phyloP scores from a whole-genome alignment of 2,329 filamentous ascomycete genomes.

The Fusarium nematophilum region DNA sequence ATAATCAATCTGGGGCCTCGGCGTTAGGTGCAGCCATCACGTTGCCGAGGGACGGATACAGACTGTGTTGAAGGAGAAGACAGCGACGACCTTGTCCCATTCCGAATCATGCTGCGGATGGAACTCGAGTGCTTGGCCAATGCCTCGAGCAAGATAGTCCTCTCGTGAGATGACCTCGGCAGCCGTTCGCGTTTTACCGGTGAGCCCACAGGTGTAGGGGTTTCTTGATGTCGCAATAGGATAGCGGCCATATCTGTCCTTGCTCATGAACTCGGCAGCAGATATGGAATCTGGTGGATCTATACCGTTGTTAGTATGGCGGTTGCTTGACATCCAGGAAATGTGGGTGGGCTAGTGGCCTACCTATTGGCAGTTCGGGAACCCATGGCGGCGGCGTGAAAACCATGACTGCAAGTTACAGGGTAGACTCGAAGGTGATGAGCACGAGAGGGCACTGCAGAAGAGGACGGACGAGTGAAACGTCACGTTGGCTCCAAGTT shows the following conservation, averaged over 20 bases:
- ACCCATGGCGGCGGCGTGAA: conserved; percentile 23
- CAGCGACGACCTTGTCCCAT: conserved; percentile 82
- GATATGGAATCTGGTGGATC: conserved; percentile 49
- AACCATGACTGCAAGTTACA: conserved; percentile 7
- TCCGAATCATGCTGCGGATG: conserved; percentile 75
- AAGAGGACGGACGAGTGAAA: too few relatives aligned
- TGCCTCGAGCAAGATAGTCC: conserved; percentile 72
- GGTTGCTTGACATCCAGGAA: not conserved
- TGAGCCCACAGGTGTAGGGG: conserved; percentile 83
- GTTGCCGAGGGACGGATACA: conserved; percentile 16
- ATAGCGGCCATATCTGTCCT: conserved; percentile 56
- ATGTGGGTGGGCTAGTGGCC: rapidly evolving
- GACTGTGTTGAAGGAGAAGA: conserved; percentile 84
- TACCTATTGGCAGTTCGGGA: conserved; percentile 4
- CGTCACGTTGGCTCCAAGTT: too few relatives aligned
- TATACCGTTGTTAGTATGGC: too few relatives aligned
- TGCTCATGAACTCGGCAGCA: conserved; percentile 80
- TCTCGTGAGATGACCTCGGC: conserved; percentile 73
- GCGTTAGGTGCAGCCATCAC: not conserved
- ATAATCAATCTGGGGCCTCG: conserved; percentile 71
- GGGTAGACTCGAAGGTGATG: too few relatives aligned
- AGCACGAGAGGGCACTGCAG: too few relatives aligned
- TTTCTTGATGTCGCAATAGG: conserved; percentile 71
- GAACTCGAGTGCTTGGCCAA: conserved; percentile 74
- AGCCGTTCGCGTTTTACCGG: conserved; percentile 73